Conservation (phyloP, 164 flowering plant genomes). For the Stephania japonica region DNA sequence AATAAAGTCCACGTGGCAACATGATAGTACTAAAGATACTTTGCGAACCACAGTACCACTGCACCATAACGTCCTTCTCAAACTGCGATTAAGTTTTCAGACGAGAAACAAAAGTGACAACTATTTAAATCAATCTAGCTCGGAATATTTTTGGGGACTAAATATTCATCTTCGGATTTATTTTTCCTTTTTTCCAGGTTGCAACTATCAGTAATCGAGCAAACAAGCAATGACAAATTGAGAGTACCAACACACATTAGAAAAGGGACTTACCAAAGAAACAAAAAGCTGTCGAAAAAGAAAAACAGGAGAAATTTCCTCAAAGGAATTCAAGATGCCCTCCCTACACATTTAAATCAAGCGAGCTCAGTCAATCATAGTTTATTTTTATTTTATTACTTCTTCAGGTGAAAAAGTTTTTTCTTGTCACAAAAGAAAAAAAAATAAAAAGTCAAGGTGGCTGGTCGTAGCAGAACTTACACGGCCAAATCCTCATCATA, state of each 20-base stretch:
- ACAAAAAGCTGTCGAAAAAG: slow-evolving; percentile 75
- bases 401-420: neutral
- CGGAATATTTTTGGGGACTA: too few relatives aligned
- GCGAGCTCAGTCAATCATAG: neutral
- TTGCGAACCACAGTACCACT: too few relatives aligned
- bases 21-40: too few relatives aligned
- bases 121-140: too few relatives aligned
- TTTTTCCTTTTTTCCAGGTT: too few relatives aligned
- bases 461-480: slow-evolving; percentile 39
- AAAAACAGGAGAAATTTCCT: slow-evolving; percentile 61
- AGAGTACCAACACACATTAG: neutral
- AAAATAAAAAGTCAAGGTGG: neutral
- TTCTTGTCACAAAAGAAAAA: too few relatives aligned
- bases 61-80: too few relatives aligned
- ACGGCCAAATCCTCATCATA: slow-evolving; percentile 93
- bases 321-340: slow-evolving; percentile 59
- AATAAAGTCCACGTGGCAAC: too few relatives aligned
- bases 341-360: slow-evolving; percentile 46
- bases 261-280: slow-evolving; percentile 58
- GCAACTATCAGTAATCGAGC: neutral
- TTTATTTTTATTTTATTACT: neutral
- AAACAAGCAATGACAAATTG: neutral
- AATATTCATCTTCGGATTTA: too few relatives aligned
- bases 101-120: too few relatives aligned
- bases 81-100: too few relatives aligned